phyloP scores from a whole-genome alignment of 345 rosid species.

The Aquilaria sinensis region DNA sequence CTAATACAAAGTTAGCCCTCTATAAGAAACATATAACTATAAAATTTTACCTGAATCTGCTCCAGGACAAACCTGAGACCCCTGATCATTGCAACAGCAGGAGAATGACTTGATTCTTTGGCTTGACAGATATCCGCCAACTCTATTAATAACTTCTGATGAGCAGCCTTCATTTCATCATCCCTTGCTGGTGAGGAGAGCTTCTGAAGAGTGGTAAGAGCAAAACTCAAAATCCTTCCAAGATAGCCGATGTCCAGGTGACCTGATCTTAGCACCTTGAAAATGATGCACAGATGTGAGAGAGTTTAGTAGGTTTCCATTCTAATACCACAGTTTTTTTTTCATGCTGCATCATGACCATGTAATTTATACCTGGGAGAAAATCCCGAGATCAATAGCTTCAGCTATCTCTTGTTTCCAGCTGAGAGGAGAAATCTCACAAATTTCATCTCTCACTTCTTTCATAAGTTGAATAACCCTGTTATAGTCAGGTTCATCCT shows the following conservation, averaged over 20 bases:
- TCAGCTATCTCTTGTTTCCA: constrained; percentile 74
- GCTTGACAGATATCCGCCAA: constrained; percentile 50
- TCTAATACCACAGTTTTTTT: too few relatives aligned
- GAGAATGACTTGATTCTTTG: constrained; percentile 36
- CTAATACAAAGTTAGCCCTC: background rate
- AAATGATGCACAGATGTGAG: background rate
- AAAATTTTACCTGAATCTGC: constrained; percentile 64
- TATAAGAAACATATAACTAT: background rate
- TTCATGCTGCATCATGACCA: background rate
- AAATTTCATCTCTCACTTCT: constrained; percentile 88
- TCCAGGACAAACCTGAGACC: constrained; percentile 81
- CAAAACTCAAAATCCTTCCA: constrained; percentile 69
- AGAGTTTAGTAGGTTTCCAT: background rate
- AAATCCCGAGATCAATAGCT: constrained; percentile 67
- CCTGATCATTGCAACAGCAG: constrained; percentile 55
- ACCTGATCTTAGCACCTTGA: constrained; percentile 68
- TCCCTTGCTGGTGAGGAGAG: constrained; percentile 77
- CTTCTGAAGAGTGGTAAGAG: constrained; percentile 63
- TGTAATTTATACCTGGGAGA: constrained; percentile 52
- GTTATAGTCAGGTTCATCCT: constrained; percentile 54
- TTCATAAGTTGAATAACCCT: constrained; percentile 63
- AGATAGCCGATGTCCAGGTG: constrained; percentile 67
- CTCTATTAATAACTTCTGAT: constrained; percentile 49
- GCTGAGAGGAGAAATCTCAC: constrained; percentile 74
- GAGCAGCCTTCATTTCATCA: constrained; percentile 45